A percentile compares a stretch with the other conserved stretches of the same genome.
These are phyloP conservation scores for Lactuca saligna DNA, from an alignment of 129 eudicot genomes.

Conservation along the genomic window DNA sequence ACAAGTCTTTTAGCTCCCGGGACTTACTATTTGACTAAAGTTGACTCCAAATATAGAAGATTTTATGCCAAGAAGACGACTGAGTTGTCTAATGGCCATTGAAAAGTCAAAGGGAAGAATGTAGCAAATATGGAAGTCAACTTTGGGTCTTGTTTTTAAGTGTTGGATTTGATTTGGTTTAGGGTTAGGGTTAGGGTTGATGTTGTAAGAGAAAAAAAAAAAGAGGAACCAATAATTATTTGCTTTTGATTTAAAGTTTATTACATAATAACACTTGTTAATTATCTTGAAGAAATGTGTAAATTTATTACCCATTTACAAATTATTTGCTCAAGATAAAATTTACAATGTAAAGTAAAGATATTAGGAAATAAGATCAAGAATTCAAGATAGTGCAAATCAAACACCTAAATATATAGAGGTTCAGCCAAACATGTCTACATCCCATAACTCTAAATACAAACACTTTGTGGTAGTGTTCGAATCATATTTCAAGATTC, in stretches of 20 bases:
- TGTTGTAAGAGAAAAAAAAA: conserved; percentile 25
- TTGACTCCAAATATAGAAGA: conserved; percentile 75
- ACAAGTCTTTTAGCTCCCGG: conserved; percentile 68
- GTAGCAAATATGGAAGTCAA: conserved; percentile 7
- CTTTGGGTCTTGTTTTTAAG: conserved; percentile 19
- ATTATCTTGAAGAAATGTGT: conserved; percentile 21
- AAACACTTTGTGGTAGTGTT: no score
- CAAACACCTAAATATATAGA: no score
- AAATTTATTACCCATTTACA: not conserved
- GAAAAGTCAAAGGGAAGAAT: not conserved
- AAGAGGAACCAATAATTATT: not conserved
- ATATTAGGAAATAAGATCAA: no score
- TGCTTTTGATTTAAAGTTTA: conserved; percentile 2
- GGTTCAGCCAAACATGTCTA: no score
- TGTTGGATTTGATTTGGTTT: conserved; percentile 20
- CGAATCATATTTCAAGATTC: no score
- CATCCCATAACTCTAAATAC: no score
- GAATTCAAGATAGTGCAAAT: no score
- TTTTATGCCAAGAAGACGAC: conserved; percentile 59
- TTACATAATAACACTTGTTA: conserved; percentile 2
- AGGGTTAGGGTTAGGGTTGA: not conserved
- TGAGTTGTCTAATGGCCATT: conserved; percentile 57
- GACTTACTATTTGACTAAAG: conserved; percentile 74
- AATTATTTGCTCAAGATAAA: no score
- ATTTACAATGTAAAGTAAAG: no score